Percentiles rank a stretch among this genome's conserved stretches.
Conservation (phyloP, 177 flowering plant species). For the Vitis hybrid region DNA sequence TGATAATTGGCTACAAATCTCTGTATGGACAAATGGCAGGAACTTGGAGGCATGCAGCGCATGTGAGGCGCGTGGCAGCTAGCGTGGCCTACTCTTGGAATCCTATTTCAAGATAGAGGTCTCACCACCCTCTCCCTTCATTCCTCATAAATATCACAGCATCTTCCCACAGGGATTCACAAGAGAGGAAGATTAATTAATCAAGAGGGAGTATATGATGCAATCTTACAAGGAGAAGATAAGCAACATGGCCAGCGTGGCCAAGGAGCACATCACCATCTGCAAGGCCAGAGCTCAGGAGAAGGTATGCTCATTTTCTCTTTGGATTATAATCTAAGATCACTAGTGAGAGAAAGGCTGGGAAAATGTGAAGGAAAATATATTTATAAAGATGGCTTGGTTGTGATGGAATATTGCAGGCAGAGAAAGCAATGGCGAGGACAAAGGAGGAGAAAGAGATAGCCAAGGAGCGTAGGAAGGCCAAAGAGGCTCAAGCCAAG, state of each 20-base stretch:
- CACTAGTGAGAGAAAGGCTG: background rate
- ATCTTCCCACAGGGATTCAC: background rate
- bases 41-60: background rate
- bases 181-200: background rate
- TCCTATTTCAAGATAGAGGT: too few relatives aligned
- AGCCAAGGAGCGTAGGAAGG: slow-evolving; percentile 53
- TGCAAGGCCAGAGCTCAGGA: slow-evolving; percentile 60
- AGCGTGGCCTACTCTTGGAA: background rate
- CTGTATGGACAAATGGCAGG: too few relatives aligned
- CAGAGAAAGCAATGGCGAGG: slow-evolving; percentile 53
- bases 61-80: slow-evolving; percentile 5
- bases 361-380: too few relatives aligned
- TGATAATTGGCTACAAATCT: too few relatives aligned
- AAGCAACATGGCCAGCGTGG: slow-evolving; percentile 54
- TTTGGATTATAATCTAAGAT: background rate
- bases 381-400: too few relatives aligned
- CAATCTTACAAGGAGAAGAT: slow-evolving; percentile 64
- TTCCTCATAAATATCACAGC: too few relatives aligned
- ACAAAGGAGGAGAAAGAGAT: slow-evolving; percentile 50
- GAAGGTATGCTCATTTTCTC: slow-evolving; percentile 34
- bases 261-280: slow-evolving; percentile 45
- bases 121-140: too few relatives aligned
- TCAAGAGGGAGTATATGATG: slow-evolving; percentile 30
- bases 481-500: slow-evolving; percentile 64
- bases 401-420: slow-evolving; percentile 25